A percentile compares a stretch with the other conserved stretches of the same genome.
phyloP scores from a whole-genome alignment of 345 rosid genomes.

The Trapa bicornis region DNA sequence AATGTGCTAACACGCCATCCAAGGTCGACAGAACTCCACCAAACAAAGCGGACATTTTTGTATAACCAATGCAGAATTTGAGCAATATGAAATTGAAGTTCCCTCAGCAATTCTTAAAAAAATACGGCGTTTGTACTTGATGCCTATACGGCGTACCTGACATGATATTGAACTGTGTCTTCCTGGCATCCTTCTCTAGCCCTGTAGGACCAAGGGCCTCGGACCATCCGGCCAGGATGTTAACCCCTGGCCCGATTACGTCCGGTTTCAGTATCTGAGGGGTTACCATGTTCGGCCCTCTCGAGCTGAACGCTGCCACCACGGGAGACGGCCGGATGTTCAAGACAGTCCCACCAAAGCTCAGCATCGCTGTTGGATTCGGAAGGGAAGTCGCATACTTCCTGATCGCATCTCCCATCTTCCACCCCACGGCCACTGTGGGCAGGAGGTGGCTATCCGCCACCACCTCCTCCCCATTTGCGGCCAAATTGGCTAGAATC shows the following conservation, averaged over 20 bases:
- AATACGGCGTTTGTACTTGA: neutral
- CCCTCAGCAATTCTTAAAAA: neutral
- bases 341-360: slow-evolving; percentile 66
- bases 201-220: slow-evolving; percentile 64
- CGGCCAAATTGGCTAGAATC: slow-evolving; percentile 63
- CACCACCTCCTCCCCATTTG: slow-evolving; percentile 59
- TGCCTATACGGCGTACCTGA: slow-evolving; percentile 37
- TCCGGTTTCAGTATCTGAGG: slow-evolving; percentile 85
- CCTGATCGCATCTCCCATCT: slow-evolving; percentile 43
- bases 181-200: slow-evolving; percentile 47
- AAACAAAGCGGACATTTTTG: neutral
- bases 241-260: slow-evolving; percentile 86
- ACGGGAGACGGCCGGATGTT: slow-evolving; percentile 63
- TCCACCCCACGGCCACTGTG: slow-evolving; percentile 57
- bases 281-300: slow-evolving; percentile 75
- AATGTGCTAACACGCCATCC: neutral
- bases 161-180: slow-evolving; percentile 58
- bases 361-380: slow-evolving; percentile 44
- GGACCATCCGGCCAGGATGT: slow-evolving; percentile 80
- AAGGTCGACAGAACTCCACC: neutral
- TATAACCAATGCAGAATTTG: neutral
- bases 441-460: slow-evolving; percentile 87
- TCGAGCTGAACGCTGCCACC: slow-evolving; percentile 79
- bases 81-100: neutral
- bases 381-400: slow-evolving; percentile 30